A percentile compares a stretch with the other conserved stretches of the same genome.
phyloP scores from a whole-genome alignment of 1,284 basidiomycete species.

The Papiliotrema laurentii region DNA sequence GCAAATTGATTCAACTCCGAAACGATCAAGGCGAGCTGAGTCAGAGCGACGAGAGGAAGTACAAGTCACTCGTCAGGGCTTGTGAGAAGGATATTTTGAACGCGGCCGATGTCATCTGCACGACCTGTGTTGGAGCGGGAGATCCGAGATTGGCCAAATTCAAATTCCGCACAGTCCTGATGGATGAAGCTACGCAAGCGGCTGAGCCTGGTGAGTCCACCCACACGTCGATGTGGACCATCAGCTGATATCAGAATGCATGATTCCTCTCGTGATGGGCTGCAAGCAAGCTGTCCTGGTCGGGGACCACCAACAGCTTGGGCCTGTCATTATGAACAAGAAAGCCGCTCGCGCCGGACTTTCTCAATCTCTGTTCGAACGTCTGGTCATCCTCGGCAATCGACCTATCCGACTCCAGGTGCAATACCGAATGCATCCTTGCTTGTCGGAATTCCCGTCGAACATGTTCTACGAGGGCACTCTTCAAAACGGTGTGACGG shows the following conservation, averaged over 20 bases:
- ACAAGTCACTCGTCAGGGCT: slow-evolving; percentile 88
- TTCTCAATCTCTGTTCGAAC: slow-evolving; percentile 96
- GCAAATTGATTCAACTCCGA: slow-evolving; percentile 96
- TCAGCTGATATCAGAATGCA: slow-evolving; percentile 66
- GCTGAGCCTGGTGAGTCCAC: slow-evolving; percentile 79
- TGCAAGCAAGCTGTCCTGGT: slow-evolving; percentile 99
- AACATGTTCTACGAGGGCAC: slow-evolving; percentile 99
- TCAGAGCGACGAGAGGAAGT: slow-evolving; percentile 94
- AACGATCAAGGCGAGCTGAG: slow-evolving; percentile 96
- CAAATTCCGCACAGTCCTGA: slow-evolving; percentile 97
- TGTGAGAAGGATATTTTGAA: slow-evolving; percentile 96
- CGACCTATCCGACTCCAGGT: slow-evolving; percentile 97
- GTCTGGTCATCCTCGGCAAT: slow-evolving; percentile 90
- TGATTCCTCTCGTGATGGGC: slow-evolving; percentile 97
- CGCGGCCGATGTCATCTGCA: slow-evolving; percentile 96
- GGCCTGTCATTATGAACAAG: slow-evolving; percentile 99
- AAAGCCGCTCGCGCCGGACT: slow-evolving; percentile 96
- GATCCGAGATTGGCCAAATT: slow-evolving; percentile 92
- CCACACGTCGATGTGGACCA: slow-evolving; percentile 4
- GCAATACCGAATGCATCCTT: slow-evolving; percentile 99
- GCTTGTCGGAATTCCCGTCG: slow-evolving; percentile 96
- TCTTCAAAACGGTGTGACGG: slow-evolving; percentile 97
- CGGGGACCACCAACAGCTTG: slow-evolving; percentile 96
- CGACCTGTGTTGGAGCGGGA: slow-evolving; percentile 96
- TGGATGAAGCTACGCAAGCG: slow-evolving; percentile 98